phyloP scores from a whole-genome alignment of 176 grass and related monocot genomes.

The Triticum turgidum region DNA sequence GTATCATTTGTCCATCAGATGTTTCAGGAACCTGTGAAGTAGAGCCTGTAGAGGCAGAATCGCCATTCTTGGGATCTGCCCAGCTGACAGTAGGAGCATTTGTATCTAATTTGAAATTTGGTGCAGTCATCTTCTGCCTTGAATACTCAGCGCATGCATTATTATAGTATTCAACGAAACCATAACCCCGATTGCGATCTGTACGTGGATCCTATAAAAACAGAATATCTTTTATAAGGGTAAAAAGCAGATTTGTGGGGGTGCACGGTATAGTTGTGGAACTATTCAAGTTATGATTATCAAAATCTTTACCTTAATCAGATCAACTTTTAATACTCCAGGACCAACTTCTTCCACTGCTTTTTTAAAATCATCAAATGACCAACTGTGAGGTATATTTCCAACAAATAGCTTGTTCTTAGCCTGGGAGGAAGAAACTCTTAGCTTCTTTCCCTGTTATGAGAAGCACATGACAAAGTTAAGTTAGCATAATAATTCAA shows the following conservation, averaged over 20 bases:
- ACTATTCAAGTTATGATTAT: conserved; percentile 4
- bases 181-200: conserved; percentile 67
- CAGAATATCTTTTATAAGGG: conserved; percentile 11
- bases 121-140: conserved; percentile 70
- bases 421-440: conserved; percentile 65
- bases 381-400: conserved; percentile 79
- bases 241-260: conserved; percentile 10
- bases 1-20: not conserved
- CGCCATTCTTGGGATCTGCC: conserved; percentile 73
- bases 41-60: conserved; percentile 59
- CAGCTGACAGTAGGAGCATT: conserved; percentile 81
- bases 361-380: conserved; percentile 67
- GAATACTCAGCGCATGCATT: conserved; percentile 90
- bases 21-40: conserved; percentile 54
- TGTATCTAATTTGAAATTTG: conserved; percentile 82
- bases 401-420: conserved; percentile 94
- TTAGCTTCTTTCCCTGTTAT: conserved; percentile 72
- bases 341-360: conserved; percentile 71
- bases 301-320: conserved; percentile 62
- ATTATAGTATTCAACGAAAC: conserved; percentile 92
- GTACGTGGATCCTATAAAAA: conserved; percentile 48
- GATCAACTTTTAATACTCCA: conserved; percentile 70
- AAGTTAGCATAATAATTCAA: conserved; percentile 21
- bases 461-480: conserved; percentile 26
- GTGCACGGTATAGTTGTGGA: conserved; percentile 1